A percentile compares a stretch with the other conserved stretches of the same genome.
Conservation (phyloP, 495 filamentous ascomycete species). For the Tuber umbilicatum region DNA sequence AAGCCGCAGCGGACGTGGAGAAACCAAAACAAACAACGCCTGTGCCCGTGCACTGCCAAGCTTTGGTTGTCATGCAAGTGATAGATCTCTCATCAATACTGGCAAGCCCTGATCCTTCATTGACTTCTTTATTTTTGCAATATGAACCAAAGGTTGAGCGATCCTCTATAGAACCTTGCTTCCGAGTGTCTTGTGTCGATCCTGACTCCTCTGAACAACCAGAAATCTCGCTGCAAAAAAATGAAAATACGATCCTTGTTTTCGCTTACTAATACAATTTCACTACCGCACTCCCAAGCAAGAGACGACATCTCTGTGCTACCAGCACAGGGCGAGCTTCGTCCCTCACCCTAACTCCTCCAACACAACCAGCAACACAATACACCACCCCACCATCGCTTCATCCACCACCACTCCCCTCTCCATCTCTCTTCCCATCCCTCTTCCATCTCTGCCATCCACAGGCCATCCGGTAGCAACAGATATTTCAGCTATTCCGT, state of each 20-base stretch:
- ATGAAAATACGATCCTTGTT: neutral
- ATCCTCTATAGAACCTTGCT: neutral
- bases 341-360: constrained; percentile 29
- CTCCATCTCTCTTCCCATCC: constrained; percentile 27
- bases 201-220: neutral
- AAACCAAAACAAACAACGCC: constrained; percentile 34
- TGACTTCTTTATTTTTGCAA: neutral
- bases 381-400: constrained; percentile 28
- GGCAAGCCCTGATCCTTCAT: neutral
- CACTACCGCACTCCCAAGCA: constrained; percentile 10
- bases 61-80: neutral
- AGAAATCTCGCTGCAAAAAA: neutral
- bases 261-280: constrained; percentile 13
- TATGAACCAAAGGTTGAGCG: constrained; percentile 2
- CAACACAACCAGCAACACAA: constrained; percentile 29
- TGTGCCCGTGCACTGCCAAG: constrained; percentile 25
- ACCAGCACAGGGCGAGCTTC: constrained; percentile 34
- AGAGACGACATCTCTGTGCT: constrained; percentile 35
- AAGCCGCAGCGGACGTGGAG: constrained; percentile 15
- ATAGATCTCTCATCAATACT: neutral
- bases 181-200: neutral
- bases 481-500: constrained; percentile 18
- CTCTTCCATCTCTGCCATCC: constrained; percentile 28
- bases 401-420: constrained; percentile 20
- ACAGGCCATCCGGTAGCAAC: constrained; percentile 21